Percentiles rank a stretch among this genome's conserved stretches.
phyloP scores from a whole-genome alignment of 305 asterid species.

The Solanum hybrid region DNA sequence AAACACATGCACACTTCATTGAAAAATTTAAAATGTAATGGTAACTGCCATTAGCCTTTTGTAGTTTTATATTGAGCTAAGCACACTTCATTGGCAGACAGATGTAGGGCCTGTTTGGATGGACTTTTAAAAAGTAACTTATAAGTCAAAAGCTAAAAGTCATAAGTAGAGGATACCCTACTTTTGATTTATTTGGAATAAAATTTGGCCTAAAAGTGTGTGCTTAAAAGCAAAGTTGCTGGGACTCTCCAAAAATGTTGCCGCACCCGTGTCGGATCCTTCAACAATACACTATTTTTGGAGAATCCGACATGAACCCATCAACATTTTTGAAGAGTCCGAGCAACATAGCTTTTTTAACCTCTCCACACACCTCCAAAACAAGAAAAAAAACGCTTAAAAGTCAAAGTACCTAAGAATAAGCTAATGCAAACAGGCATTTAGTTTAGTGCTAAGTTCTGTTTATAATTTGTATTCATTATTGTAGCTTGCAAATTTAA shows the following conservation, averaged over 20 bases:
- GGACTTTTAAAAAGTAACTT: not conserved
- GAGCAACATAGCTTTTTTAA: not conserved
- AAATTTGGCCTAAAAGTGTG: not conserved
- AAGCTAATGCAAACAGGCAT: not conserved
- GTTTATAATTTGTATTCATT: not conserved
- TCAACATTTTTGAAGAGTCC: not conserved
- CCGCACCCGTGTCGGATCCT: not conserved
- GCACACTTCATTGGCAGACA: not conserved
- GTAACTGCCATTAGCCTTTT: not conserved
- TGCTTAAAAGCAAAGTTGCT: not conserved
- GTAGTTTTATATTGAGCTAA: not conserved
- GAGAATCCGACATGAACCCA: not conserved
- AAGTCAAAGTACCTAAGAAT: not conserved
- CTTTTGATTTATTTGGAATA: not conserved
- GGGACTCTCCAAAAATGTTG: not conserved
- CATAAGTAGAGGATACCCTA: not conserved
- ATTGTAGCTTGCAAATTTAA: not conserved
- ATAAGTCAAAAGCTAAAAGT: not conserved
- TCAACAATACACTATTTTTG: not conserved
- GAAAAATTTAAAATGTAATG: not conserved
- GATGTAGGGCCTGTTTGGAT: not conserved
- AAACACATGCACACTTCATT: not conserved
- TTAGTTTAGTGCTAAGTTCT: not conserved
- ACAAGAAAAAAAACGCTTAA: not conserved
- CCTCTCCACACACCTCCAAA: not conserved